A percentile compares a stretch with the other conserved stretches of the same genome.
Conservation (phyloP, 2,329 filamentous ascomycete species). For the Phaeosphaeria sp. region DNA sequence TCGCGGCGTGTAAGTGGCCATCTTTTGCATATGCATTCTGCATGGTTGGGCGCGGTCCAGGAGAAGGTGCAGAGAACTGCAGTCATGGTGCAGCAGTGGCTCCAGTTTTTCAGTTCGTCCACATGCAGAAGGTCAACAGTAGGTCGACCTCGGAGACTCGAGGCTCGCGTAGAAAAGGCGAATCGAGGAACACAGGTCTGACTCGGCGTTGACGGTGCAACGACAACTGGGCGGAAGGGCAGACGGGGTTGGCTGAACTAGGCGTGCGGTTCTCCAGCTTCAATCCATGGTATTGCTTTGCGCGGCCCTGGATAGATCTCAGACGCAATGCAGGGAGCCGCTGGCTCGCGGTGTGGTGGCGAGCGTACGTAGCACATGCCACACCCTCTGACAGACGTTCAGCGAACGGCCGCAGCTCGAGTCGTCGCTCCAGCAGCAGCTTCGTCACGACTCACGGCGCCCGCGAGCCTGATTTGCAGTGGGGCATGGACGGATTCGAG, state of each 20-base stretch:
- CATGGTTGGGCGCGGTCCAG: conserved; percentile 13
- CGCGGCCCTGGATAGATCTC: not conserved
- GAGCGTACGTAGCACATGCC: not conserved
- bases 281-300: conserved; percentile 11
- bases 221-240: conserved; percentile 17
- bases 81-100: conserved; percentile 3
- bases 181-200: conserved; percentile 10
- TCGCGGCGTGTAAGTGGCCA: conserved; percentile 23
- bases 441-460: not conserved
- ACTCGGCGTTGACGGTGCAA: conserved; percentile 10
- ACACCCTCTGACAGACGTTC: not conserved
- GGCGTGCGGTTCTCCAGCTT: not conserved
- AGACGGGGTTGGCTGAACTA: conserved; percentile 12
- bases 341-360: not conserved
- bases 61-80: conserved; percentile 19
- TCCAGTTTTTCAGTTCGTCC: conserved; percentile 3
- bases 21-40: conserved; percentile 14
- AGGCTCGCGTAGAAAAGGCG: conserved; percentile 5
- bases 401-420: not conserved
- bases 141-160: not conserved
- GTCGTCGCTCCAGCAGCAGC: not conserved
- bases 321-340: not conserved
- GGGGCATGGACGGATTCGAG: conserved; percentile 11
- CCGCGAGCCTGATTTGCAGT: conserved; percentile 3
- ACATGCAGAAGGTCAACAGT: conserved; percentile 7